Evolutionary conservation across 768 basidiomycete genomes (phyloP).

Genomic region (Hirschioporus abietinus): DNA sequence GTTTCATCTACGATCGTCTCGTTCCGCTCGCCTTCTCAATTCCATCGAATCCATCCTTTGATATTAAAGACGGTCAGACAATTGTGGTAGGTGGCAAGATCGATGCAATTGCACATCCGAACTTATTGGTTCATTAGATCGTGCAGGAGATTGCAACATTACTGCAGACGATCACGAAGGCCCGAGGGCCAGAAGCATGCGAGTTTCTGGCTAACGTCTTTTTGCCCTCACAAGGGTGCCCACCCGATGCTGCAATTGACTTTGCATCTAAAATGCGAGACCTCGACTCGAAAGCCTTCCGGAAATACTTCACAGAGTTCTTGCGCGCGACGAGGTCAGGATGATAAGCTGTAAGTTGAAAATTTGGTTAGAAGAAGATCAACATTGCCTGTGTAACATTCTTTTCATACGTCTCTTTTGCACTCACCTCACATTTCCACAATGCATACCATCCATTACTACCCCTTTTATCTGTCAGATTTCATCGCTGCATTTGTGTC

Average conservation of each 20-base stretch:
- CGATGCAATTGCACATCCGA: not conserved
- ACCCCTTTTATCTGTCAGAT: not conserved
- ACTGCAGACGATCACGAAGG: slow-evolving; percentile 71
- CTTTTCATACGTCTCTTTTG: not conserved
- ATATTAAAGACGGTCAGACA: slow-evolving; percentile 84
- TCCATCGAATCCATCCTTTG: slow-evolving; percentile 73
- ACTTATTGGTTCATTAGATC: slow-evolving; percentile 43
- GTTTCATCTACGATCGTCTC: slow-evolving; percentile 83
- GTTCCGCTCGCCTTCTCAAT: slow-evolving; percentile 81
- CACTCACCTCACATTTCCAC: not conserved
- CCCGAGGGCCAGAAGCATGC: slow-evolving; percentile 76
- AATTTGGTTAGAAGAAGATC: not conserved
- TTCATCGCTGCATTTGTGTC: not conserved
- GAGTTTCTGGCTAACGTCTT: slow-evolving; percentile 74
- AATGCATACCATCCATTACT: not conserved
- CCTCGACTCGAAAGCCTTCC: slow-evolving; percentile 69
- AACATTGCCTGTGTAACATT: not conserved
- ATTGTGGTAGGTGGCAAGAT: slow-evolving; percentile 53
- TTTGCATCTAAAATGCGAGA: slow-evolving; percentile 73
- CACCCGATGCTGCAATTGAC: slow-evolving; percentile 67
- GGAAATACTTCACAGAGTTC: slow-evolving; percentile 85
- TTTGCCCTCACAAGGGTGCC: slow-evolving; percentile 88
- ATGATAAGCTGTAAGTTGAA: slow-evolving; percentile 14
- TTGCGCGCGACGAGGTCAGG: slow-evolving; percentile 61
- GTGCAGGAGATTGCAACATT: slow-evolving; percentile 86